phyloP scores from a whole-genome alignment of 2,329 filamentous ascomycete species.

The Fusarium brachygibbosum region DNA sequence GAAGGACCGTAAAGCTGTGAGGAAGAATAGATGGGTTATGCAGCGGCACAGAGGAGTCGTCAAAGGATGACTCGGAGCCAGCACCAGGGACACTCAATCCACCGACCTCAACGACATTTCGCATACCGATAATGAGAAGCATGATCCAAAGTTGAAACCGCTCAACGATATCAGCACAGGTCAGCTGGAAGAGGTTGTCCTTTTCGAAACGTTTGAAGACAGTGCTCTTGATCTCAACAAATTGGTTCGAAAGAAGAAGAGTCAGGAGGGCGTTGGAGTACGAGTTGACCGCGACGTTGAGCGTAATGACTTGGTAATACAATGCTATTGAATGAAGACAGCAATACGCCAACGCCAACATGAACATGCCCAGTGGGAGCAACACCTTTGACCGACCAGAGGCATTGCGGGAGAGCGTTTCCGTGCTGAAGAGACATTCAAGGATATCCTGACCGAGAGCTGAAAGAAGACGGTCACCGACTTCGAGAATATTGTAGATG shows the following conservation, averaged over 20 bases:
- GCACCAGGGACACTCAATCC: slow-evolving; percentile 76
- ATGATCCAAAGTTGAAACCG: slow-evolving; percentile 98
- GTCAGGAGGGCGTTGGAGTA: slow-evolving; percentile 97
- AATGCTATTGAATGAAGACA: slow-evolving; percentile 87
- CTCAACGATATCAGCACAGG: slow-evolving; percentile 96
- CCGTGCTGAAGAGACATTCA: slow-evolving; percentile 93
- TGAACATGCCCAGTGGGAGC: slow-evolving; percentile 90
- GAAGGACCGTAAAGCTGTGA: slow-evolving; percentile 90
- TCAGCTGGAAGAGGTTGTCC: slow-evolving; percentile 95
- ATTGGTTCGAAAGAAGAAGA: slow-evolving; percentile 94
- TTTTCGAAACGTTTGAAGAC: slow-evolving; percentile 99
- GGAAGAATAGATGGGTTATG: slow-evolving; percentile 83
- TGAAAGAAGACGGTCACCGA: slow-evolving; percentile 88
- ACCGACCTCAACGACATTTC: slow-evolving; percentile 96
- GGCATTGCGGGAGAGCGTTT: slow-evolving; percentile 88
- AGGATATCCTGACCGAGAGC: slow-evolving; percentile 96
- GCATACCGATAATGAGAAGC: slow-evolving; percentile 93
- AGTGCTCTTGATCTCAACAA: slow-evolving; percentile 97
- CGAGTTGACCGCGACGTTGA: slow-evolving; percentile 98
- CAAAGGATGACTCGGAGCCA: slow-evolving; percentile 62
- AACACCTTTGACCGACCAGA: slow-evolving; percentile 93
- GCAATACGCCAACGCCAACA: slow-evolving; percentile 88
- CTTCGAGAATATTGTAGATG: slow-evolving; percentile 97
- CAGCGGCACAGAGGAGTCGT: slow-evolving; percentile 69
- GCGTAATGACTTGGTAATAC: slow-evolving; percentile 97